phyloP scores from a whole-genome alignment of 371 early-diverging fungal species.

The Mucor sp. region DNA sequence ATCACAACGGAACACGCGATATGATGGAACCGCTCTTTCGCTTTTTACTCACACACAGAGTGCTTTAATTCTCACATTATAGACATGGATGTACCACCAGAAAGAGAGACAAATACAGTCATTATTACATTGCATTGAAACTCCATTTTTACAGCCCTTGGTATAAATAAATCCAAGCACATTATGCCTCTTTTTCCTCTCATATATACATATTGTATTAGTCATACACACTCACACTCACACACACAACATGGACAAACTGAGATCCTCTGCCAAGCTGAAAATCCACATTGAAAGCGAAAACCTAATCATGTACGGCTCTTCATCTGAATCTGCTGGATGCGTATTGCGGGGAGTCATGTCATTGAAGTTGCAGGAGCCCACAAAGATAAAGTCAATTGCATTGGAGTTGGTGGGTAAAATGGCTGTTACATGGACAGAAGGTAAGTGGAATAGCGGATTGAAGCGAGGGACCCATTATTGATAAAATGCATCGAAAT shows the following conservation, averaged over 20 bases:
- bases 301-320: slow-evolving; percentile 41
- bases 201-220: background rate
- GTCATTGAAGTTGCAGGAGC: slow-evolving; percentile 27
- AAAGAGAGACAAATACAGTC: background rate
- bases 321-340: slow-evolving; percentile 43
- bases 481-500: background rate
- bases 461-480: background rate
- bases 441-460: slow-evolving; percentile 30
- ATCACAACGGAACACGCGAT: background rate
- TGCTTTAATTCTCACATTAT: background rate
- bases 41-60: background rate
- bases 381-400: slow-evolving; percentile 42
- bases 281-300: slow-evolving; percentile 44
- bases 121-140: background rate
- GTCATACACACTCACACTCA: background rate
- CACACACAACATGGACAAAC: slow-evolving; percentile 16
- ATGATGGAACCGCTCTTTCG: background rate
- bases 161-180: background rate
- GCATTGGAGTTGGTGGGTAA: slow-evolving; percentile 35
- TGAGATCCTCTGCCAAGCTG: slow-evolving; percentile 13
- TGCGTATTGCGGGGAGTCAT: slow-evolving; percentile 48
- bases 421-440: slow-evolving; percentile 38
- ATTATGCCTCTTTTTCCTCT: background rate
- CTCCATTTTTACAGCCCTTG: background rate
- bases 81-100: background rate